Percentiles rank a stretch among this genome's conserved stretches.
phyloP scores from a whole-genome alignment of 148 eudicot genomes.

The Rhododendron williamsianum region DNA sequence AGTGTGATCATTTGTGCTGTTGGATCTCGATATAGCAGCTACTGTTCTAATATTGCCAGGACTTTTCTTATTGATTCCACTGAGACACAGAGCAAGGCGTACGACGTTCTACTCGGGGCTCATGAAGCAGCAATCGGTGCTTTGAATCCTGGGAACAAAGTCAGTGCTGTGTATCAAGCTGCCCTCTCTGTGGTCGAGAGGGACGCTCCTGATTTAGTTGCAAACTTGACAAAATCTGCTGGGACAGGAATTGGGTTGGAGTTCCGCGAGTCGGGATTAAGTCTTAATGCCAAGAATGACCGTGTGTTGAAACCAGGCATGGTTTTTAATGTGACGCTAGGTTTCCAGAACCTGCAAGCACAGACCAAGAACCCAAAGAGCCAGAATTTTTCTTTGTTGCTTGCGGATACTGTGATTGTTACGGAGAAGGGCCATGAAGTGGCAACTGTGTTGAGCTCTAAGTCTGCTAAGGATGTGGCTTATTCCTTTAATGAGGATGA shows the following conservation, averaged over 20 bases:
- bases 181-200: conserved; percentile 64
- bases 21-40: conserved; percentile 80
- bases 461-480: conserved; percentile 72
- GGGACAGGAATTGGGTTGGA: conserved; percentile 95
- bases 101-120: conserved; percentile 71
- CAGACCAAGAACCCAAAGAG: conserved; percentile 53
- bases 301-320: conserved; percentile 63
- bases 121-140: conserved; percentile 87
- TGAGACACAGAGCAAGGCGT: conserved; percentile 65
- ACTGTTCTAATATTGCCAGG: conserved; percentile 81
- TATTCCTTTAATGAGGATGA: conserved; percentile 84
- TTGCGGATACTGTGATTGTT: conserved; percentile 76
- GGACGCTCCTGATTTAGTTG: conserved; percentile 72
- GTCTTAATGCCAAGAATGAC: conserved; percentile 68
- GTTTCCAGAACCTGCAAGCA: conserved; percentile 74
- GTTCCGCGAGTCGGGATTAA: conserved; percentile 79
- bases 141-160: conserved; percentile 59
- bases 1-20: conserved; percentile 82
- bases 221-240: conserved; percentile 74
- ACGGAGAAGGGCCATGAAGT: conserved; percentile 47
- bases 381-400: conserved; percentile 59
- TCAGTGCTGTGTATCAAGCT: conserved; percentile 52
- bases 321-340: conserved; percentile 75
- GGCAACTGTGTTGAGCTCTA: conserved; percentile 49
- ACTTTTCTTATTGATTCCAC: conserved; percentile 74